phyloP scores from a whole-genome alignment of 2,329 filamentous ascomycete genomes.

The Penicillium palitans region DNA sequence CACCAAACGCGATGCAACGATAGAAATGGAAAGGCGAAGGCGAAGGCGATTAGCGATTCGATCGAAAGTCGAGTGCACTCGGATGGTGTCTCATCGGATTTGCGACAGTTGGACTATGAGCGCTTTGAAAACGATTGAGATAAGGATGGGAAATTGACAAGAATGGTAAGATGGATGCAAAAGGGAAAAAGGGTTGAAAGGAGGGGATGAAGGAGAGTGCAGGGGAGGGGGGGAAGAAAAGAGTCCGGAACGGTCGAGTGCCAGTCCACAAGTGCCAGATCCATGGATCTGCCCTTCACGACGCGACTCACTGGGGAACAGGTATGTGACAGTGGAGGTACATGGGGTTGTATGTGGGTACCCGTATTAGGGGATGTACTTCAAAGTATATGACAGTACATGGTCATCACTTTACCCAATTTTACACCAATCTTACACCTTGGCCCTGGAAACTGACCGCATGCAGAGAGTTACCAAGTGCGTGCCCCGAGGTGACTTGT shows the following conservation, averaged over 20 bases:
- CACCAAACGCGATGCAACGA: conserved; percentile 13
- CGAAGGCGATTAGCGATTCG: conserved; percentile 21
- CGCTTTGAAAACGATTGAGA: conserved; percentile 9
- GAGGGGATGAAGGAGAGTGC: conserved; percentile 21
- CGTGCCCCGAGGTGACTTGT: conserved; percentile 21
- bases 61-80: conserved; percentile 16
- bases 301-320: conserved; percentile 25
- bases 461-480: conserved; percentile 28
- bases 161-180: conserved; percentile 15
- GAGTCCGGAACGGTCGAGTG: conserved; percentile 28
- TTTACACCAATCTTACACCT: conserved; percentile 18
- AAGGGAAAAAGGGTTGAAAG: conserved; percentile 19
- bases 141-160: conserved; percentile 12
- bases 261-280: conserved; percentile 29
- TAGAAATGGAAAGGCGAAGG: conserved; percentile 7
- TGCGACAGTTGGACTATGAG: conserved; percentile 22
- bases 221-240: conserved; percentile 24
- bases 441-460: conserved; percentile 22
- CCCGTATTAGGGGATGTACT: conserved; percentile 14
- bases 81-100: conserved; percentile 24
- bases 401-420: conserved; percentile 13
- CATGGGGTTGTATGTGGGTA: background rate
- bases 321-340: conserved; percentile 5
- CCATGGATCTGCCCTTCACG: conserved; percentile 30
- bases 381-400: conserved; percentile 25